Evolutionary conservation across 257 asterid genomes (phyloP).

Genomic region (Solanum okadae): DNA sequence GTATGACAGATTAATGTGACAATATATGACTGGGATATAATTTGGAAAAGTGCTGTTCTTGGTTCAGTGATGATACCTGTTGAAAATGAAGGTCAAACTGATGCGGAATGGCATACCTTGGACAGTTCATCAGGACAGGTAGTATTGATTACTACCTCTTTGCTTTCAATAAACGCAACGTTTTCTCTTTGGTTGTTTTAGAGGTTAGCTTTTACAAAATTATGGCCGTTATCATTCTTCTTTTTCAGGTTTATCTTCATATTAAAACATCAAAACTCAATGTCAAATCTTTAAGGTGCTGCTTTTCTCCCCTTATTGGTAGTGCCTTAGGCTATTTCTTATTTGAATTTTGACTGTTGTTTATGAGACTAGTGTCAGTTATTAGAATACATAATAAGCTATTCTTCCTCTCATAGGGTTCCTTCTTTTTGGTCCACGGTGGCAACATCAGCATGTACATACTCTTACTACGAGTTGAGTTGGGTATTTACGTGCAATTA

Average conservation of each 20-base stretch:
- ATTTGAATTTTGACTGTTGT: background rate
- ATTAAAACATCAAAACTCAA: constrained; percentile 50
- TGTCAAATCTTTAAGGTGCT: constrained; percentile 47
- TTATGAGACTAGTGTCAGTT: background rate
- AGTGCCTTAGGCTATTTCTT: background rate
- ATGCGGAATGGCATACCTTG: constrained; percentile 72
- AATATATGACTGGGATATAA: constrained; percentile 80
- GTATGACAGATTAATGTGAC: constrained; percentile 67
- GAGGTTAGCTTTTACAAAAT: background rate
- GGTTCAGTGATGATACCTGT: constrained; percentile 66
- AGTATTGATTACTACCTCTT: constrained; percentile 2
- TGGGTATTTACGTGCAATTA: background rate
- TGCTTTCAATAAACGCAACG: background rate
- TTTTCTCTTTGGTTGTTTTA: background rate
- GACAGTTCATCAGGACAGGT: constrained; percentile 91
- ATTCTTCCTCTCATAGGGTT: background rate
- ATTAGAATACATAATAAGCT: background rate
- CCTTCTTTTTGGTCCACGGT: background rate
- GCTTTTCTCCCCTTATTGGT: background rate
- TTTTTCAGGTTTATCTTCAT: constrained; percentile 78
- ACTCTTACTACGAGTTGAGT: background rate
- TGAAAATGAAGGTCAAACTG: constrained; percentile 67
- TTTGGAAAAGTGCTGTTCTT: constrained; percentile 85
- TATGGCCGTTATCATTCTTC: background rate
- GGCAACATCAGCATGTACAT: background rate